These are phyloP conservation scores for Pythium catenulatum DNA, from an alignment of 352 stramenopile genomes.

Conservation along the genomic window DNA sequence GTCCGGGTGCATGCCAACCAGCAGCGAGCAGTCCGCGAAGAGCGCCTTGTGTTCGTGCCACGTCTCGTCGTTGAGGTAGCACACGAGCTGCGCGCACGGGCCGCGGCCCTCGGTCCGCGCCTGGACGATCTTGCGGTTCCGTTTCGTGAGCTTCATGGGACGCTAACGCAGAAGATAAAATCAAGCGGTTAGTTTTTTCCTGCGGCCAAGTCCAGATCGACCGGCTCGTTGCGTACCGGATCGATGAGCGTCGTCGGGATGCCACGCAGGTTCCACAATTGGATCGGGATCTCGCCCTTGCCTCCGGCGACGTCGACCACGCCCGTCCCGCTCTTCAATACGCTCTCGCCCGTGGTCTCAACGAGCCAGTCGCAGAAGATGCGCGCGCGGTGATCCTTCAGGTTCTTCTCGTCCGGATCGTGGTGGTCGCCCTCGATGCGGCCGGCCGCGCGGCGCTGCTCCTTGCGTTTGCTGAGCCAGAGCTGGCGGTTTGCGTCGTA, in stretches of 20 bases:
- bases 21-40: slow-evolving; percentile 88
- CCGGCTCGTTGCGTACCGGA: slow-evolving; percentile 77
- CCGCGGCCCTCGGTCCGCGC: slow-evolving; percentile 56
- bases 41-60: slow-evolving; percentile 73
- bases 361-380: slow-evolving; percentile 93
- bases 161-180: slow-evolving; percentile 59
- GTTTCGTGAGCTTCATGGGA: slow-evolving; percentile 88
- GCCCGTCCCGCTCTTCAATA: slow-evolving; percentile 73
- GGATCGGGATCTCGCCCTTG: slow-evolving; percentile 92
- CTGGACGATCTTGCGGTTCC: slow-evolving; percentile 81
- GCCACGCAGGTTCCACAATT: slow-evolving; percentile 87
- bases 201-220: no score
- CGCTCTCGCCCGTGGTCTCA: slow-evolving; percentile 69
- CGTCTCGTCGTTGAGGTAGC: slow-evolving; percentile 77
- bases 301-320: slow-evolving; percentile 94
- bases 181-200: no score
- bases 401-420: slow-evolving; percentile 81
- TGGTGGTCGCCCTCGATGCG: slow-evolving; percentile 77
- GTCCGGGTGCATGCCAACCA: slow-evolving; percentile 97
- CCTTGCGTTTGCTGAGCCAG: slow-evolving; percentile 82
- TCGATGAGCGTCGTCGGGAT: slow-evolving; percentile 92
- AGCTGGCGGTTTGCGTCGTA: slow-evolving; percentile 81
- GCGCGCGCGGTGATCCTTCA: slow-evolving; percentile 85
- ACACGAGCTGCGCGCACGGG: slow-evolving; percentile 76
- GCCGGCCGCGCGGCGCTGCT: slow-evolving; percentile 76